phyloP scores from a whole-genome alignment of 2,329 filamentous ascomycete genomes.

The Parastagonospora nodorum region DNA sequence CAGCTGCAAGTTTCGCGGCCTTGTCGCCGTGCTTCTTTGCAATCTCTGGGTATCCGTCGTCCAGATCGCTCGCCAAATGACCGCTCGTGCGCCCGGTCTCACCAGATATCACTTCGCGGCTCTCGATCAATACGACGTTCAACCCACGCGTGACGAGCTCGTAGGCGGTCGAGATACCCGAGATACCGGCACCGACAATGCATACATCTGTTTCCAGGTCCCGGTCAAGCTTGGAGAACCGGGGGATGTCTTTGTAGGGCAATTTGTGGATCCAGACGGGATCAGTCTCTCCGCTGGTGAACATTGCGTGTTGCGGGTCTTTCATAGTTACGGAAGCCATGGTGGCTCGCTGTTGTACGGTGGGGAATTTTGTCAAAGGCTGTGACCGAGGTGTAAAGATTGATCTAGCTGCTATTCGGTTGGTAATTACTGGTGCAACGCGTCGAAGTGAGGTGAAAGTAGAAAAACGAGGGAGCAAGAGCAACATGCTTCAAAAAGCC shows the following conservation, averaged over 20 bases:
- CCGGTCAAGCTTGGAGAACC: constrained; percentile 50
- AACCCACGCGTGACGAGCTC: constrained; percentile 58
- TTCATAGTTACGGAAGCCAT: constrained; percentile 23
- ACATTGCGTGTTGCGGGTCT: constrained; percentile 43
- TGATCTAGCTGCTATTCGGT: constrained; percentile 2
- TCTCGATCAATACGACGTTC: constrained; percentile 59
- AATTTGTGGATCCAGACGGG: constrained; percentile 60
- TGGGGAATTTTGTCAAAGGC: constrained; percentile 1
- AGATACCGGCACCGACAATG: constrained; percentile 60
- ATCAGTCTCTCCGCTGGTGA: constrained; percentile 57
- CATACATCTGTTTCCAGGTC: constrained; percentile 57
- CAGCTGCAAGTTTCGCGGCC: constrained; percentile 56
- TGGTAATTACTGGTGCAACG: constrained; percentile 1
- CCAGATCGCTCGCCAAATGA: constrained; percentile 60
- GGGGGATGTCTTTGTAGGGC: constrained; percentile 52
- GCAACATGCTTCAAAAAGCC: constrained; percentile 18
- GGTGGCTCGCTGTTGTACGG: constrained; percentile 8
- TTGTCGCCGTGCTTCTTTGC: constrained; percentile 58
- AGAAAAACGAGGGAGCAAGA: constrained; percentile 15
- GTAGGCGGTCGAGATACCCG: constrained; percentile 58
- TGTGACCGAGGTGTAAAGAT: constrained; percentile 3
- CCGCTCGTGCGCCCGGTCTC: constrained; percentile 61
- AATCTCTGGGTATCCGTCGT: constrained; percentile 59
- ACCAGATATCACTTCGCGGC: constrained; percentile 59
- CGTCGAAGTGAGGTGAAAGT: constrained; percentile 8